A percentile compares a stretch with the other conserved stretches of the same genome.
phyloP scores from a whole-genome alignment of 2,329 filamentous ascomycete species.

The Chrysoporthe cubensis region DNA sequence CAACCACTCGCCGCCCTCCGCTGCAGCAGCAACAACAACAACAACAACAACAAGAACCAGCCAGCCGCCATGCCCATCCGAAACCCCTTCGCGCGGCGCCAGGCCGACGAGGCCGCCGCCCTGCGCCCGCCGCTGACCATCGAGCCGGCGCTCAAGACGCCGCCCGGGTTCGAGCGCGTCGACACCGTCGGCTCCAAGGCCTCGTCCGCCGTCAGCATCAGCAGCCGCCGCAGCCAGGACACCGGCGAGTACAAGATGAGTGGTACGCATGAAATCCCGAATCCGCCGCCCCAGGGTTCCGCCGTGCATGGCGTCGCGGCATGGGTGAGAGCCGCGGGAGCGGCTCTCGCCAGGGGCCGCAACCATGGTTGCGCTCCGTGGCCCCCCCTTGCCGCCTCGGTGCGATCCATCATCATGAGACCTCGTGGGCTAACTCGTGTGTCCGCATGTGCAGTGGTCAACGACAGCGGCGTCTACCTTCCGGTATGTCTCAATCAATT shows the following conservation, averaged over 20 bases:
- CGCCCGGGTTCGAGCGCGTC: constrained; percentile 61
- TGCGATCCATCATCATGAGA: background rate
- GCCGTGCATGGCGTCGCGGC: background rate
- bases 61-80: constrained; percentile 66
- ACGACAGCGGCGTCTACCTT: constrained; percentile 92
- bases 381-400: background rate
- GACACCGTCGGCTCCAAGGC: constrained; percentile 66
- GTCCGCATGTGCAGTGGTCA: constrained; percentile 69
- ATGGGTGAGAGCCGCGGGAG: background rate
- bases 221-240: constrained; percentile 61
- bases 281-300: background rate
- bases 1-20: background rate
- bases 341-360: background rate
- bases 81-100: constrained; percentile 70
- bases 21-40: too few species aligned
- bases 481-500: constrained; percentile 63
- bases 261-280: constrained; percentile 55
- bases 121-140: constrained; percentile 43
- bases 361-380: too few species aligned
- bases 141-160: constrained; percentile 44
- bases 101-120: constrained; percentile 62
- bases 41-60: too few species aligned
- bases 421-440: constrained; percentile 8
- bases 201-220: constrained; percentile 65
- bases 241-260: constrained; percentile 80